Percentiles rank a stretch among this genome's conserved stretches.
These are phyloP conservation scores for Helotiales sp. DNA, from an alignment of 2,329 filamentous ascomycete species.

Conservation along the genomic window DNA sequence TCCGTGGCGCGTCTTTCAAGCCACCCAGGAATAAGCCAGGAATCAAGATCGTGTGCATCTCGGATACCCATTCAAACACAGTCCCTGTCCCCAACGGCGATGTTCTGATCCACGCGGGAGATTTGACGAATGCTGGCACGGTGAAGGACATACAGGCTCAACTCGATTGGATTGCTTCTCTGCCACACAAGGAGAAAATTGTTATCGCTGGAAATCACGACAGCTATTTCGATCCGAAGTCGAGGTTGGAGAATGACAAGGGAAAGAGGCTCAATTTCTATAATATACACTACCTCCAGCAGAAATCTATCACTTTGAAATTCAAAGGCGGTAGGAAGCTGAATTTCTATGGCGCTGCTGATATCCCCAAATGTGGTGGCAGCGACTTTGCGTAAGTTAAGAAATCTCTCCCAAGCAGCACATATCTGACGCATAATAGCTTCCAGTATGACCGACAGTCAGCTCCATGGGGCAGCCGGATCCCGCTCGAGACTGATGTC, in stretches of 20 bases:
- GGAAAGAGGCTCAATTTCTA: constrained; percentile 62
- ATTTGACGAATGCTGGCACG: constrained; percentile 74
- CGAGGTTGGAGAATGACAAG: constrained; percentile 57
- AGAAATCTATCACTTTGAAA: constrained; percentile 61
- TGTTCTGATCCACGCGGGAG: constrained; percentile 86
- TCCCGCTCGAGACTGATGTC: constrained; percentile 61
- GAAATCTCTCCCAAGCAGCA: neutral
- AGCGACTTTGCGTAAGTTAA: constrained; percentile 58
- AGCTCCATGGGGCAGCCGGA: constrained; percentile 61
- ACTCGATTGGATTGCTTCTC: constrained; percentile 74
- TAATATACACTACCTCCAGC: constrained; percentile 73
- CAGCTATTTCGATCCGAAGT: constrained; percentile 73
- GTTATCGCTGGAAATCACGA: constrained; percentile 89
- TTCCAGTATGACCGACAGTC: constrained; percentile 61
- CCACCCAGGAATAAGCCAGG: constrained; percentile 54
- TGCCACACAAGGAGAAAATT: constrained; percentile 79
- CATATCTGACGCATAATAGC: constrained; percentile 18
- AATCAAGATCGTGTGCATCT: constrained; percentile 82
- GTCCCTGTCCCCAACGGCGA: constrained; percentile 73
- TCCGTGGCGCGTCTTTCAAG: constrained; percentile 65
- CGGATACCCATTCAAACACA: constrained; percentile 77
- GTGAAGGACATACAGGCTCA: constrained; percentile 75
- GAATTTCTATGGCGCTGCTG: constrained; percentile 77
- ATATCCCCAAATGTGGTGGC: constrained; percentile 76
- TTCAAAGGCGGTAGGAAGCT: constrained; percentile 61